Percentiles rank a stretch among this genome's conserved stretches.
These are phyloP conservation scores for Vaccinium corymbosum DNA, from an alignment of 148 eudicot genomes.

Conservation along the genomic window DNA sequence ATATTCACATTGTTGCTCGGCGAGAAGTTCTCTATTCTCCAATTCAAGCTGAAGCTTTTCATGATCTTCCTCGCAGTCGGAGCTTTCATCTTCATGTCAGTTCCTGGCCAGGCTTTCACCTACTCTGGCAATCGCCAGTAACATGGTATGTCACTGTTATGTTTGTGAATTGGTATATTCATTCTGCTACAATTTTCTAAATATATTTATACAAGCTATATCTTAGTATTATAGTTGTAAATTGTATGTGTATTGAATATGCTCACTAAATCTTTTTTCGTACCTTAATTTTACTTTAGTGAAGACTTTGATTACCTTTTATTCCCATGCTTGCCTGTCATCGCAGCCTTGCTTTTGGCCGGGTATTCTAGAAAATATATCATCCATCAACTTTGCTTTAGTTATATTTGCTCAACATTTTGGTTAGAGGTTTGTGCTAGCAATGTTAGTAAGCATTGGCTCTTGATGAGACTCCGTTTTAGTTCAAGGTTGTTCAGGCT, in stretches of 20 bases:
- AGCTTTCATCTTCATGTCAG: slow-evolving; percentile 40
- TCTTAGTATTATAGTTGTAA: not conserved
- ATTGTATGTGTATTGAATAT: not conserved
- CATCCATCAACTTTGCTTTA: not conserved
- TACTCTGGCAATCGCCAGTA: slow-evolving; percentile 40
- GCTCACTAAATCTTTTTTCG: not conserved
- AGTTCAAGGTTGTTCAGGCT: slow-evolving; percentile 9
- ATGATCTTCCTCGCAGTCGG: slow-evolving; percentile 41
- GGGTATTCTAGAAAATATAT: not conserved
- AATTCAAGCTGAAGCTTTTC: slow-evolving; percentile 6
- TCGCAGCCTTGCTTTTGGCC: not conserved
- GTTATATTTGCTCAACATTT: not conserved
- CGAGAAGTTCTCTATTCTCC: slow-evolving; percentile 10
- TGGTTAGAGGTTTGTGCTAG: not conserved
- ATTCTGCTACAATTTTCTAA: not conserved
- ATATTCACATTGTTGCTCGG: slow-evolving; percentile 18
- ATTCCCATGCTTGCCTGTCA: not conserved
- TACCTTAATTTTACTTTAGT: not conserved
- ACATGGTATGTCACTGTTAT: slow-evolving; percentile 54
- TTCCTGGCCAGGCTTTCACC: slow-evolving; percentile 66
- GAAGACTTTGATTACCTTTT: not conserved
- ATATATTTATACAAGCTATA: not conserved
- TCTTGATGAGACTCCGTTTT: slow-evolving; percentile 4
- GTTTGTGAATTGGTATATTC: not conserved
- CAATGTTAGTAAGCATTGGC: not conserved